Conservation (phyloP, 1,284 basidiomycete species). For the Anthracocystis walkeri region DNA sequence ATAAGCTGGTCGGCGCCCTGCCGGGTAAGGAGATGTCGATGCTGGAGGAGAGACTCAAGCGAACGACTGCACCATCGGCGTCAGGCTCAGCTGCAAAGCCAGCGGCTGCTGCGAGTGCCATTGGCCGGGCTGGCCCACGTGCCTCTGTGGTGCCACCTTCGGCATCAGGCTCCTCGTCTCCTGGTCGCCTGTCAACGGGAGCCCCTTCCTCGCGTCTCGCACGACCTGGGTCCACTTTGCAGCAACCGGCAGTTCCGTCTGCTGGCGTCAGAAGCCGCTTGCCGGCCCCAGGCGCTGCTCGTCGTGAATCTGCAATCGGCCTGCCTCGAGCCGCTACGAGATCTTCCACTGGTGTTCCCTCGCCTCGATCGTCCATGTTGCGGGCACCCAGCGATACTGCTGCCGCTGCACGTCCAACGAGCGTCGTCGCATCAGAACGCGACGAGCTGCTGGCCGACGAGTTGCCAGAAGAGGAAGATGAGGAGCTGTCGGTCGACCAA, state of each 20-base stretch:
- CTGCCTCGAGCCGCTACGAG: slow-evolving; percentile 28
- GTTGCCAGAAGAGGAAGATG: slow-evolving; percentile 46
- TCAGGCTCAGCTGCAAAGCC: slow-evolving; percentile 9
- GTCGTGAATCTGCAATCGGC: slow-evolving; percentile 47
- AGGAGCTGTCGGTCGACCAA: slow-evolving; percentile 55
- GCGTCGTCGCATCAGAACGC: slow-evolving; percentile 10
- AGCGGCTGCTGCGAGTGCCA: slow-evolving; percentile 11
- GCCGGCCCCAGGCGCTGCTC: slow-evolving; percentile 39
- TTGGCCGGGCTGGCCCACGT: slow-evolving; percentile 22
- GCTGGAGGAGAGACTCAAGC: slow-evolving; percentile 87
- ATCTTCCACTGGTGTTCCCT: slow-evolving; percentile 14
- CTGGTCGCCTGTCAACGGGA: slow-evolving; percentile 24
- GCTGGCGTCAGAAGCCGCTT: slow-evolving; percentile 37
- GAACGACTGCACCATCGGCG: slow-evolving; percentile 73
- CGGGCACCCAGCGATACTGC: slow-evolving; percentile 13
- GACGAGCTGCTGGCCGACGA: slow-evolving; percentile 41
- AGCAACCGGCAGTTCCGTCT: slow-evolving; percentile 22
- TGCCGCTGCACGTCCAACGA: slow-evolving; percentile 13
- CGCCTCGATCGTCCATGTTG: slow-evolving; percentile 32
- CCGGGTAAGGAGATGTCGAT: slow-evolving; percentile 89
- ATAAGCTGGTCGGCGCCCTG: slow-evolving; percentile 81
- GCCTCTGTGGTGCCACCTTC: slow-evolving; percentile 32
- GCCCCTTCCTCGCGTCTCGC: slow-evolving; percentile 45
- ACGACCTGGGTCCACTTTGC: slow-evolving; percentile 32
- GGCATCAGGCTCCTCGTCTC: slow-evolving; percentile 27